phyloP scores from a whole-genome alignment of 768 basidiomycete species.

The Hygrocybe punicea region DNA sequence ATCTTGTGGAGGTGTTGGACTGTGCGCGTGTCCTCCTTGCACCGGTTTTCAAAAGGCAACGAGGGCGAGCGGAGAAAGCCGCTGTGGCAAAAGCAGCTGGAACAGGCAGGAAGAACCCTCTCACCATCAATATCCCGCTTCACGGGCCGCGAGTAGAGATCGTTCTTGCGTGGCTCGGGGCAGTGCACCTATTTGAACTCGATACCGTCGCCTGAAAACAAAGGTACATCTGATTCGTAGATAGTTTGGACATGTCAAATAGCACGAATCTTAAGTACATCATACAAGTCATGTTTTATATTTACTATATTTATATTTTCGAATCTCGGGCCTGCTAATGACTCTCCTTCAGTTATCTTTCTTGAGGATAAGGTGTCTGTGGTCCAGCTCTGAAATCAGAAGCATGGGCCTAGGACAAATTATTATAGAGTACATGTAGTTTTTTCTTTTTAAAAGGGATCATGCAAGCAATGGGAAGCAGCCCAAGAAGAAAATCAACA shows the following conservation, averaged over 20 bases:
- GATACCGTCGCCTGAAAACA: constrained; percentile 35
- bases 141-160: constrained; percentile 86
- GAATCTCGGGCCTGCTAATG: too few relatives aligned
- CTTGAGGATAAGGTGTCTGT: too few relatives aligned
- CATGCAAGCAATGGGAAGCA: too few relatives aligned
- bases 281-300: too few relatives aligned
- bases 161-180: constrained; percentile 79
- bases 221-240: not conserved
- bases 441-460: too few relatives aligned
- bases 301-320: too few relatives aligned
- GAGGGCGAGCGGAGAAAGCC: constrained; percentile 52
- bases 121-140: constrained; percentile 75
- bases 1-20: constrained; percentile 58
- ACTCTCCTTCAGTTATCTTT: too few relatives aligned
- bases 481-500: too few relatives aligned
- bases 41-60: constrained; percentile 63
- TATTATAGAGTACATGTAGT: too few relatives aligned
- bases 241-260: not conserved
- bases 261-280: too few relatives aligned
- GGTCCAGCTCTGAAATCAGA: too few relatives aligned
- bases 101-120: constrained; percentile 51
- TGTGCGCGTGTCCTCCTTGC: constrained; percentile 68
- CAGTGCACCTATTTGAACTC: constrained; percentile 73
- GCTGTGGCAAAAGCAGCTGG: constrained; percentile 48
- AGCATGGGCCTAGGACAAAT: too few relatives aligned